phyloP scores from a whole-genome alignment of 306 rosid species.

The Astragalus glycyphyllos region DNA sequence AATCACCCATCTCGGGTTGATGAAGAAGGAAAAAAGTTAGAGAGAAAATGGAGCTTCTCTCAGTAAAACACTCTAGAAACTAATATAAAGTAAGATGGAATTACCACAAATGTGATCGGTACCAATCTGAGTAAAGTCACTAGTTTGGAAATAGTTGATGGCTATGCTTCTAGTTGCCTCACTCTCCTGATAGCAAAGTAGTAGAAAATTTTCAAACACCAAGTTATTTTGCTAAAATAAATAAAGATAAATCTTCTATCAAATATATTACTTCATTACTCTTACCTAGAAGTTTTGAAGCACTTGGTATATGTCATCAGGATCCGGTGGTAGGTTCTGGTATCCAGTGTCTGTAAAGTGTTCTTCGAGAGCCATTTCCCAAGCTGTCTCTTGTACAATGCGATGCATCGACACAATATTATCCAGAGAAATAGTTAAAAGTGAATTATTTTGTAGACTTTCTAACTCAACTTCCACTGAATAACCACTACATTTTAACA shows the following conservation, averaged over 20 bases:
- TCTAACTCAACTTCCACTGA: conserved; percentile 8
- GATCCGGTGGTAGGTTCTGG: background rate
- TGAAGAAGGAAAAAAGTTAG: too few species aligned
- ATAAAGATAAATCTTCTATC: background rate
- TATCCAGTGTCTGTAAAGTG: background rate
- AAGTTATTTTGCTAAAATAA: background rate
- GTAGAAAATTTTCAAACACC: background rate
- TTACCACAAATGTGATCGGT: too few species aligned
- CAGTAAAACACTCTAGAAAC: too few species aligned
- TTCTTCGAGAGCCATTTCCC: conserved; percentile 35
- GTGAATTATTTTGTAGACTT: conserved; percentile 31
- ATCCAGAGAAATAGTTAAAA: conserved; percentile 7
- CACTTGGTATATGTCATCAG: conserved; percentile 7
- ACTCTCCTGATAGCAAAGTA: conserved; percentile 34
- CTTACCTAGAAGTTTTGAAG: conserved; percentile 9
- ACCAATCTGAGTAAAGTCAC: too few species aligned
- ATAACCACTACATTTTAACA: conserved; percentile 1
- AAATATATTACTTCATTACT: background rate
- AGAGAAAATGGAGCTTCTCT: too few species aligned
- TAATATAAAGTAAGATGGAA: too few species aligned
- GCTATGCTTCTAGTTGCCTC: conserved; percentile 34
- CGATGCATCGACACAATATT: conserved; percentile 18
- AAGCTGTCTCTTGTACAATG: conserved; percentile 40
- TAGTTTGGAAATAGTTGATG: too few species aligned
- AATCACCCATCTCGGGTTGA: too few species aligned